phyloP scores from a whole-genome alignment of 2,329 filamentous ascomycete species.

The Ilyonectria sp. region DNA sequence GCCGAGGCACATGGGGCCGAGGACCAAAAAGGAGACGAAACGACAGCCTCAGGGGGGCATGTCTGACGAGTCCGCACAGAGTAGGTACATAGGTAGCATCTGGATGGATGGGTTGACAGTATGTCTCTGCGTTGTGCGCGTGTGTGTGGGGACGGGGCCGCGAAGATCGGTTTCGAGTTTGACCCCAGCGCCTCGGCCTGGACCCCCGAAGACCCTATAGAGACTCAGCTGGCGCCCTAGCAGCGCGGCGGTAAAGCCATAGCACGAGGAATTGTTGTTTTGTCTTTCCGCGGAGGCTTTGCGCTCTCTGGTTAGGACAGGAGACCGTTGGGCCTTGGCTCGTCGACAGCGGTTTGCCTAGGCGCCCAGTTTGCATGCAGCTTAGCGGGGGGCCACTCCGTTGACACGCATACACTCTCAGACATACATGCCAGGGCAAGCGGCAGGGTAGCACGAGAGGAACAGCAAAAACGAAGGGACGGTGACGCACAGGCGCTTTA shows the following conservation, averaged over 20 bases:
- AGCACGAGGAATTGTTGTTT: constrained; percentile 15
- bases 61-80: constrained; percentile 15
- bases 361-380: constrained; percentile 19
- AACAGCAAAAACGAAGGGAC: background rate
- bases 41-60: constrained; percentile 4
- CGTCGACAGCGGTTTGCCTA: constrained; percentile 17
- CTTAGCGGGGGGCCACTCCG: background rate
- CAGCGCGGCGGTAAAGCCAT: constrained; percentile 15
- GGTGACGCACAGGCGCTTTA: background rate
- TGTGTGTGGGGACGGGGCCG: constrained; percentile 27
- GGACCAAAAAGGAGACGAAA: constrained; percentile 4
- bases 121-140: background rate
- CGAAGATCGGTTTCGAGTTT: constrained; percentile 32
- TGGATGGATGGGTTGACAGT: constrained; percentile 9
- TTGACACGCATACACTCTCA: background rate
- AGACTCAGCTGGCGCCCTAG: constrained; percentile 6
- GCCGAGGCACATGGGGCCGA: constrained; percentile 12
- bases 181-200: constrained; percentile 24
- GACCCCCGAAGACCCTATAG: constrained; percentile 23
- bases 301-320: constrained; percentile 3
- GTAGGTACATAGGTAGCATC: constrained; percentile 3
- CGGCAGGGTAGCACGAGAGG: background rate
- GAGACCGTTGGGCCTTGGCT: constrained; percentile 4
- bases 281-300: constrained; percentile 2
- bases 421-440: background rate